Conservation (phyloP, 2,329 filamentous ascomycete species). For the Fusarium sp. region DNA sequence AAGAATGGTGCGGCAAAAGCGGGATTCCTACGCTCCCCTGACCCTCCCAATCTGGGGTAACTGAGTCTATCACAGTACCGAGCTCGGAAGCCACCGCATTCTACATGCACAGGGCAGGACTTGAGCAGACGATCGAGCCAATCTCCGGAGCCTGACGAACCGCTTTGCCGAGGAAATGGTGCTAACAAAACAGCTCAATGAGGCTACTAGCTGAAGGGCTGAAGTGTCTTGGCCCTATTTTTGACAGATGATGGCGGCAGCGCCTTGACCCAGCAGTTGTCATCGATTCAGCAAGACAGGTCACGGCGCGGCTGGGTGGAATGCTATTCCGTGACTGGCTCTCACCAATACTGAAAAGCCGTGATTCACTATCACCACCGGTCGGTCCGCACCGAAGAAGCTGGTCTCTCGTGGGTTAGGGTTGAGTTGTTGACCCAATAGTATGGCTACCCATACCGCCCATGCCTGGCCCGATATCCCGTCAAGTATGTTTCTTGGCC, state of each 20-base stretch:
- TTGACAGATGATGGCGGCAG: slow-evolving; percentile 10
- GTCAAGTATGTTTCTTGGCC: slow-evolving; percentile 10
- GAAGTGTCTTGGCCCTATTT: background rate
- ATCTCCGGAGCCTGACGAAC: background rate
- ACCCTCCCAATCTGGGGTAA: slow-evolving; percentile 21
- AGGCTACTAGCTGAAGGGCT: slow-evolving; percentile 12
- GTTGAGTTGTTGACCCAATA: slow-evolving; percentile 15
- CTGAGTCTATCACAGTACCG: slow-evolving; percentile 1
- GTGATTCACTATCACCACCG: background rate
- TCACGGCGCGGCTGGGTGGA: slow-evolving; percentile 8
- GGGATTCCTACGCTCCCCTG: slow-evolving; percentile 11
- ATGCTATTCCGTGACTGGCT: slow-evolving; percentile 6
- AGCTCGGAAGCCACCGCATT: no score
- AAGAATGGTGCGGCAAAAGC: slow-evolving; percentile 21
- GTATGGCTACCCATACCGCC: slow-evolving; percentile 5
- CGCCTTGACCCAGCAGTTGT: slow-evolving; percentile 7
- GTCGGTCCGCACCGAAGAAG: background rate
- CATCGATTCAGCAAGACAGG: background rate
- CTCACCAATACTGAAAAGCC: background rate
- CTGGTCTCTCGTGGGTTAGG: slow-evolving; percentile 19
- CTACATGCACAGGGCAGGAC: background rate
- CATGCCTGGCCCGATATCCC: slow-evolving; percentile 27
- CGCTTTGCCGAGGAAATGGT: background rate
- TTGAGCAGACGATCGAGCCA: background rate
- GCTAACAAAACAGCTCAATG: background rate